Base-by-base conservation (phyloP, 345 rosid species). In the Eucalyptus pauciflora region DNA sequence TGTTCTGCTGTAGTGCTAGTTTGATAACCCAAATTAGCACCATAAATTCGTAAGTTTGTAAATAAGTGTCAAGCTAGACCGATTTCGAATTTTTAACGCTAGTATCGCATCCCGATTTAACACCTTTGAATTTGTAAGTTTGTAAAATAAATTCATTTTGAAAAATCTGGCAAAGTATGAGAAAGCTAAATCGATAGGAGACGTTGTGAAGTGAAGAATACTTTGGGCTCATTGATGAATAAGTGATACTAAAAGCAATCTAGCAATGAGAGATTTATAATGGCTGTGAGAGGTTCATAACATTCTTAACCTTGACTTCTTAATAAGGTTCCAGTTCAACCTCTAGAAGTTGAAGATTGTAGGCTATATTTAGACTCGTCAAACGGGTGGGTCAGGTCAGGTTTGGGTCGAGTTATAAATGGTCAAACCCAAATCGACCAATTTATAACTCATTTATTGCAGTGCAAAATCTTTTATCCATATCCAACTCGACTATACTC, bases 361-460 rank as follows among this genome's bases (percentile, higher is more conserved):
- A 8, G 33, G 71, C 71, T 62, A 29, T 29, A 62, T 29, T 7
- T 51, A 51, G 4, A 51, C 22, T 1, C 7, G 8, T 51, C 2
- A 51, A 51, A 51, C 2, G 0, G 1, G 8, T 51, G 22, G 1
- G 1, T 51, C 0, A 3, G 4, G 1, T 51, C 3, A 51, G 20
- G 8, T 51, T 51, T 16, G 4, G 8, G 22, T 51, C 0, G 17
- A 0, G 54, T 51, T 0, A 51, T 51, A 51, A 51, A 51, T 51
- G 2, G 0, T 51, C 2, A 0, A 2, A 51, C 22, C 1, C 2
- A 51, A 16, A 51, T 51, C 0, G 2, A 51, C 2, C 0, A 3
- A 51, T 51, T 51, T 51, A 51, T 51, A 22, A 51, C 8, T 8
- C 8, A 16, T 17, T 51, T 51, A 17, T 51, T 16, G 17, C 7